Conservation (phyloP, 495 filamentous ascomycete species). For the Talaromyces stipitatus region DNA sequence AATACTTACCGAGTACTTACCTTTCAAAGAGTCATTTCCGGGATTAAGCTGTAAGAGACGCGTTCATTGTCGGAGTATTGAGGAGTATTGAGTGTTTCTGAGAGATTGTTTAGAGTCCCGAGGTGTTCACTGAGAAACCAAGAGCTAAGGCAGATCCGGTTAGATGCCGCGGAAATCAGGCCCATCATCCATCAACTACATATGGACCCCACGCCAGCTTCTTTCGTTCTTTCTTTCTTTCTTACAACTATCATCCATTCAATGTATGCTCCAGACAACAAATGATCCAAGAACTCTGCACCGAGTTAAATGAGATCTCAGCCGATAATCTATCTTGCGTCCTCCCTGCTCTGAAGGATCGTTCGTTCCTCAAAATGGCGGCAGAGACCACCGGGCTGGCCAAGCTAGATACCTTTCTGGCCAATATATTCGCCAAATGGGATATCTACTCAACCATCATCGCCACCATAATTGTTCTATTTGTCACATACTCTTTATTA, state of each 20-base stretch:
- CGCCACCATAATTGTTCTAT: constrained; percentile 46
- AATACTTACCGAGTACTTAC: neutral
- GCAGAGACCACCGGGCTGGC: constrained; percentile 43
- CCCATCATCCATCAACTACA: neutral
- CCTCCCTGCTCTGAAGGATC: neutral
- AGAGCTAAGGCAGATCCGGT: neutral
- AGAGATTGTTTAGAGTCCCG: no score
- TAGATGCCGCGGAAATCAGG: neutral
- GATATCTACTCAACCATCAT: constrained; percentile 64
- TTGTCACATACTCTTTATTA: constrained; percentile 57
- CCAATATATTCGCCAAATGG: constrained; percentile 67
- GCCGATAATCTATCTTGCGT: constrained; percentile 2
- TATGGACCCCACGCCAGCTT: neutral
- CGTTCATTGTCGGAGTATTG: neutral
- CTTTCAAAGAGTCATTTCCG: neutral
- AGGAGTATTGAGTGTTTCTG: neutral
- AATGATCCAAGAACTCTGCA: constrained; percentile 3
- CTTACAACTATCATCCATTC: neutral
- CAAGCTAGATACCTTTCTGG: constrained; percentile 60
- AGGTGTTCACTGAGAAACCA: no score
- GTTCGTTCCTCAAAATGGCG: constrained; percentile 31
- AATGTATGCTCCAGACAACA: neutral
- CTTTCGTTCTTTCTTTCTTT: neutral
- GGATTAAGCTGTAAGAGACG: neutral
- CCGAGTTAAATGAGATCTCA: constrained; percentile 1